Conservation (phyloP, 2,329 filamentous ascomycete species). For the Sclerotinia nivalis region DNA sequence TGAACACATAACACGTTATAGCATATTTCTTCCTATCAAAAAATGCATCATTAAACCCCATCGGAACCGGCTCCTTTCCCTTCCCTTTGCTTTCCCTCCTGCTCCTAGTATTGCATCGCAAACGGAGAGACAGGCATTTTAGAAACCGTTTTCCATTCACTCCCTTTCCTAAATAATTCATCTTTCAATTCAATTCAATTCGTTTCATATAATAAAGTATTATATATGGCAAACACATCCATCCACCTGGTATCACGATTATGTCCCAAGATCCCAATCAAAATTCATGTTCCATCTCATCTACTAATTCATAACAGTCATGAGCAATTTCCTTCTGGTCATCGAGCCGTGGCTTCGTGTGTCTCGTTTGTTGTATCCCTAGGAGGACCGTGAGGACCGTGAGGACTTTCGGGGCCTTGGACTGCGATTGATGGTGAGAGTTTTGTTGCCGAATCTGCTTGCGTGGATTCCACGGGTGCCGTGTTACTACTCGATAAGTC, state of each 20-base stretch:
- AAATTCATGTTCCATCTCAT: conserved; percentile 1
- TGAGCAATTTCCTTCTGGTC: neutral
- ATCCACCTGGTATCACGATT: conserved; percentile 19
- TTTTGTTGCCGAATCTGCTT: neutral
- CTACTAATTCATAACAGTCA: conserved; percentile 16
- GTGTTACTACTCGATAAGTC: conserved; percentile 22
- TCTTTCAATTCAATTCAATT: conserved; percentile 1
- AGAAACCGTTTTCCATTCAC: conserved; percentile 1
- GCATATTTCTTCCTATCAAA: conserved; percentile 11
- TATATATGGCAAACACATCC: conserved; percentile 18
- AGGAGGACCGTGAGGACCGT: neutral
- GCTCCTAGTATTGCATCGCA: conserved; percentile 7
- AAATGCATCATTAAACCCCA: conserved; percentile 16
- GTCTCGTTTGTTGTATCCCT: neutral
- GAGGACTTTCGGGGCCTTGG: neutral
- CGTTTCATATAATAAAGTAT: conserved; percentile 10
- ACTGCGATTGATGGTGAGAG: neutral
- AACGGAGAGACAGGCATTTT: neutral
- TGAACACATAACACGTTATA: conserved; percentile 8
- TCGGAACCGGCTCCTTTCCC: neutral
- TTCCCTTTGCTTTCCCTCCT: neutral
- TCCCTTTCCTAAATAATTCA: conserved; percentile 7
- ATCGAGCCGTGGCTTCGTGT: conserved; percentile 3
- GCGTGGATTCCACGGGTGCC: neutral
- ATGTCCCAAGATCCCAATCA: neutral